Evolutionary conservation across 345 rosid genomes (phyloP).

Genomic region (Alliaria petiolata): DNA sequence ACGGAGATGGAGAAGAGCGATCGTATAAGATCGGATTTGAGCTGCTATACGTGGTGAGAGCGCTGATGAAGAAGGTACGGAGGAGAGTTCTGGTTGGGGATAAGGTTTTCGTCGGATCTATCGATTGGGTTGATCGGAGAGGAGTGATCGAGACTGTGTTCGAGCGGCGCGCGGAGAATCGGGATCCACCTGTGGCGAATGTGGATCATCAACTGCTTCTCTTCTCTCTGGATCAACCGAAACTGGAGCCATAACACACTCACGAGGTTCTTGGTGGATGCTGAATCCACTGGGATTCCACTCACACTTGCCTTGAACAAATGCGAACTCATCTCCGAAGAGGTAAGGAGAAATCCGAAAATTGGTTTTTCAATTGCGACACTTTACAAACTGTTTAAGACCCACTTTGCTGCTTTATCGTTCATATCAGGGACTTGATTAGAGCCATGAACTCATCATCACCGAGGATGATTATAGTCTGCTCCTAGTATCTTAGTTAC

Average conservation of each 20-base stretch:
- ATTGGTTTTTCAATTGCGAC: too few relatives aligned
- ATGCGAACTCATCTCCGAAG: conserved; percentile 60
- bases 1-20: neutral
- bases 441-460: too few relatives aligned
- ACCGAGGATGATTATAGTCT: too few relatives aligned
- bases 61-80: conserved; percentile 79
- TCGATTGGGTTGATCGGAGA: conserved; percentile 82
- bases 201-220: conserved; percentile 74
- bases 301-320: conserved; percentile 78
- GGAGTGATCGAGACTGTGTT: conserved; percentile 81
- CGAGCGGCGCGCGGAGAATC: conserved; percentile 47
- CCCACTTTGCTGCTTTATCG: too few relatives aligned
- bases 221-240: conserved; percentile 81
- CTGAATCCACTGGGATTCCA: conserved; percentile 81
- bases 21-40: conserved; percentile 44
- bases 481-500: too few relatives aligned
- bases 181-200: conserved; percentile 83
- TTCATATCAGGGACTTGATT: too few relatives aligned
- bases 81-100: conserved; percentile 86
- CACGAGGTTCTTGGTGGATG: conserved; percentile 85
- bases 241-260: conserved; percentile 64
- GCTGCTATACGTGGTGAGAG: conserved; percentile 79
- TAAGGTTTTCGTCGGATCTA: conserved; percentile 68
- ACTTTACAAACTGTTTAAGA: too few relatives aligned
- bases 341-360: conserved; percentile 39